phyloP scores from a whole-genome alignment of 441 rosid species.

The Geranium incanum region DNA sequence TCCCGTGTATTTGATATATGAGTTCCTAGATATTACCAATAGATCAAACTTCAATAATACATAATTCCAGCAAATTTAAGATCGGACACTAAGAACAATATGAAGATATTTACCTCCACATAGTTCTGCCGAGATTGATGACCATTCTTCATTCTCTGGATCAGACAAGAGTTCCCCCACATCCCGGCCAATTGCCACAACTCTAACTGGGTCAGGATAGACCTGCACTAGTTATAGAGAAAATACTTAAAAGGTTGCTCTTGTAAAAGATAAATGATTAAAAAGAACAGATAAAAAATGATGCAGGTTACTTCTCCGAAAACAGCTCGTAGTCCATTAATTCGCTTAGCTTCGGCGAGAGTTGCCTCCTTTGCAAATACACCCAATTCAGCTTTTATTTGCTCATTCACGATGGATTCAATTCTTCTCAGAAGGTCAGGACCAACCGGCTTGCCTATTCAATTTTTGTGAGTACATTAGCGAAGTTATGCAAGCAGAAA shows the following conservation, averaged over 20 bases:
- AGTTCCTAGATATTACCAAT: constrained; percentile 44
- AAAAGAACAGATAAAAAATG: background rate
- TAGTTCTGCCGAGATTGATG: constrained; percentile 64
- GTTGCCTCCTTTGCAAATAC: constrained; percentile 70
- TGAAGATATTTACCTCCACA: constrained; percentile 67
- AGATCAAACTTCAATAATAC: constrained; percentile 19
- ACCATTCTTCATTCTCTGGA: constrained; percentile 79
- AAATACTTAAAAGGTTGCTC: constrained; percentile 10
- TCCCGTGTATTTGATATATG: constrained; percentile 85
- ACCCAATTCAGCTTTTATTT: constrained; percentile 76
- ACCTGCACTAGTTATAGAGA: constrained; percentile 38
- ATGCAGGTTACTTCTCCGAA: constrained; percentile 77
- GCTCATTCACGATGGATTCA: constrained; percentile 80
- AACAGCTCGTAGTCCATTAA: constrained; percentile 84
- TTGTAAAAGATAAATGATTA: constrained; percentile 1
- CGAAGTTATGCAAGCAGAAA: constrained; percentile 18
- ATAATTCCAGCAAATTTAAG: constrained; percentile 15
- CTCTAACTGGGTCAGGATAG: constrained; percentile 97
- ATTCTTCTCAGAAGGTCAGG: constrained; percentile 66
- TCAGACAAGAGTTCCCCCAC: constrained; percentile 80
- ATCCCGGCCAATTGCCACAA: constrained; percentile 70
- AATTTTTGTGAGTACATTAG: constrained; percentile 18
- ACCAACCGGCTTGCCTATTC: constrained; percentile 74
- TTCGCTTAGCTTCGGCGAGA: constrained; percentile 69
- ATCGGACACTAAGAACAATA: background rate